Conservation (phyloP, 192 early-diverging fungal species). For the Podila minutissima region DNA sequence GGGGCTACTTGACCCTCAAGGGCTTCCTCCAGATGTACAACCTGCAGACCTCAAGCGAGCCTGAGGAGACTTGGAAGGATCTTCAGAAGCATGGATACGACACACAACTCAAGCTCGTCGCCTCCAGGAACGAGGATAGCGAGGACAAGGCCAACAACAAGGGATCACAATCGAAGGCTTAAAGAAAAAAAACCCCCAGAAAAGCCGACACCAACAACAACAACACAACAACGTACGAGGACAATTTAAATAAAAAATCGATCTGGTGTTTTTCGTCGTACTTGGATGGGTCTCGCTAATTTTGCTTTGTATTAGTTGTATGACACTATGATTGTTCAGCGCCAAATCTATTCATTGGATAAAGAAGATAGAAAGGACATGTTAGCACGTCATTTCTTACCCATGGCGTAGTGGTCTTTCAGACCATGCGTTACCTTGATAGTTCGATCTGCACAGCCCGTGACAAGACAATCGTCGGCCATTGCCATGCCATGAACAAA, state of each 20-base stretch:
- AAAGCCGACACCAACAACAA: not conserved
- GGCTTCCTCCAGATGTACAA: conserved; percentile 90
- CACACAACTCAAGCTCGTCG: conserved; percentile 56
- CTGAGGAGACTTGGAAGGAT: conserved; percentile 82
- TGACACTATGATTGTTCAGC: no score
- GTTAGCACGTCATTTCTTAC: not conserved
- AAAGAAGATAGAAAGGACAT: not conserved
- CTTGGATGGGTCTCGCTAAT: no score
- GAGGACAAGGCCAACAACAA: conserved; percentile 14
- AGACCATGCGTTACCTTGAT: conserved; percentile 48
- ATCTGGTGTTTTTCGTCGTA: no score
- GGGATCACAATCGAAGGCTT: not conserved
- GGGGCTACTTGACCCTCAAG: conserved; percentile 67
- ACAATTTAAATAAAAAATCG: no score
- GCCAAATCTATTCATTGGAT: no score
- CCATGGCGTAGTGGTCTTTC: not conserved
- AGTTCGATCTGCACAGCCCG: conserved; percentile 62
- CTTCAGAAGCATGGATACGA: conserved; percentile 73
- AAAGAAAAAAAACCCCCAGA: no score
- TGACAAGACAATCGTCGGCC: conserved; percentile 53
- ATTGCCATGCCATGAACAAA: conserved; percentile 63
- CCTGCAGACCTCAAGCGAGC: conserved; percentile 70
- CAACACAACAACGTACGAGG: no score
- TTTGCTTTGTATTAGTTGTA: no score
- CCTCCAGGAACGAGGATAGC: conserved; percentile 50